phyloP scores from a whole-genome alignment of 2,329 filamentous ascomycete genomes.

The Thermoascus crustaceus region DNA sequence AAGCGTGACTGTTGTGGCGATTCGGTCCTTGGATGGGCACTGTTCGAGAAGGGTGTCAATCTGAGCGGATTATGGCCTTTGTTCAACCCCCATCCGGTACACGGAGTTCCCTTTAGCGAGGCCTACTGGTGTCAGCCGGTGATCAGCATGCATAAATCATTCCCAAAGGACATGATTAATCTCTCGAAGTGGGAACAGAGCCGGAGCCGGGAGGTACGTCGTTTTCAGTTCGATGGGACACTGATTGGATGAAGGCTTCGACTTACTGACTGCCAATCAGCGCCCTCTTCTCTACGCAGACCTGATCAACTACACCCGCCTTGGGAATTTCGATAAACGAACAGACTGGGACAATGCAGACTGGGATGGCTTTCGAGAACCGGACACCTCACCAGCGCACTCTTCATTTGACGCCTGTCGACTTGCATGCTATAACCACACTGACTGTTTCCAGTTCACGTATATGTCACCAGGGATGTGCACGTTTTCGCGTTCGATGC shows the following conservation, averaged over 20 bases:
- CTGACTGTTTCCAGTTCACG: slow-evolving; percentile 19
- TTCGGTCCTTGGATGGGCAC: slow-evolving; percentile 42
- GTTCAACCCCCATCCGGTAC: slow-evolving; percentile 43
- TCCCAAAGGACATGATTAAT: slow-evolving; percentile 40
- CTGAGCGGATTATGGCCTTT: slow-evolving; percentile 44
- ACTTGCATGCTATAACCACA: slow-evolving; percentile 15
- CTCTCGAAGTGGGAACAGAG: slow-evolving; percentile 39
- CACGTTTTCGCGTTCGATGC: slow-evolving; percentile 16
- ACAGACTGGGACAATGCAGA: slow-evolving; percentile 29
- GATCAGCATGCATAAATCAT: slow-evolving; percentile 43
- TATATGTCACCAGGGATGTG: slow-evolving; percentile 16
- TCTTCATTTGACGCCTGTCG: slow-evolving; percentile 22
- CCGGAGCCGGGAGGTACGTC: slow-evolving; percentile 16
- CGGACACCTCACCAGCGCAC: slow-evolving; percentile 19
- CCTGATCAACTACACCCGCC: slow-evolving; percentile 21
- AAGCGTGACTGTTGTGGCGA: slow-evolving; percentile 47
- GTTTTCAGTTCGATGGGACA: not conserved
- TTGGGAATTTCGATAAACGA: slow-evolving; percentile 14
- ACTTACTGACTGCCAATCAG: slow-evolving; percentile 5
- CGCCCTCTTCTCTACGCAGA: slow-evolving; percentile 20
- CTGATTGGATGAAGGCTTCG: no score
- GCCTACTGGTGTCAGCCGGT: slow-evolving; percentile 46
- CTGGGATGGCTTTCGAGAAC: slow-evolving; percentile 23
- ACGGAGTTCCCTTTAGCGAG: slow-evolving; percentile 41
- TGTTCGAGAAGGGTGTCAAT: slow-evolving; percentile 38